Evolutionary conservation across 768 basidiomycete genomes (phyloP).

Genomic region (Auriscalpium vulgare): DNA sequence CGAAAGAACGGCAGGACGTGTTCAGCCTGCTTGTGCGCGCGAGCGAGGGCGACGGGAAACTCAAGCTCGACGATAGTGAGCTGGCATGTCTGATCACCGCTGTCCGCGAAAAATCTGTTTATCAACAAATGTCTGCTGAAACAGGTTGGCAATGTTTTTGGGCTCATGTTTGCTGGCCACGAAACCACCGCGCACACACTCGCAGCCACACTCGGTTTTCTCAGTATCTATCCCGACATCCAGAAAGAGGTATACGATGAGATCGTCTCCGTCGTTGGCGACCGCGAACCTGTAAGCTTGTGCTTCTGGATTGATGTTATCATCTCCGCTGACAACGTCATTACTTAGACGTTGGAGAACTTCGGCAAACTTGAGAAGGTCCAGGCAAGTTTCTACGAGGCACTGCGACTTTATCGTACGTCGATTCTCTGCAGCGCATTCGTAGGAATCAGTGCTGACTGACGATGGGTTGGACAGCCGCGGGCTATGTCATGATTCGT

Average conservation of each 20-base stretch:
- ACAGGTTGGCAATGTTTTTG: conserved; percentile 15
- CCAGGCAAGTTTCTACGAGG: conserved; percentile 25
- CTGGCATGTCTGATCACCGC: conserved; percentile 3
- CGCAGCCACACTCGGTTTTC: conserved; percentile 25
- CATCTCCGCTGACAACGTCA: not conserved
- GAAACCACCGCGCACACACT: conserved; percentile 27
- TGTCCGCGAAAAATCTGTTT: not conserved
- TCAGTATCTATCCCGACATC: conserved; percentile 22
- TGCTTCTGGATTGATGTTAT: not conserved
- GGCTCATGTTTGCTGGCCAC: conserved; percentile 15
- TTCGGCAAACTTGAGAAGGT: conserved; percentile 23
- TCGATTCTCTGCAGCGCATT: not conserved
- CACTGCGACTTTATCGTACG: conserved; percentile 27
- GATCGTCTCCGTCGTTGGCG: conserved; percentile 19
- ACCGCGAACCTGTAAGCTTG: conserved; percentile 16
- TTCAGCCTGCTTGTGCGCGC: conserved; percentile 14
- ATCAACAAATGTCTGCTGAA: not conserved
- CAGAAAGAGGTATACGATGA: conserved; percentile 27
- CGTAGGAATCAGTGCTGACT: not conserved
- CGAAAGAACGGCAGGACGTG: conserved; percentile 8
- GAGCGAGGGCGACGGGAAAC: conserved; percentile 6
- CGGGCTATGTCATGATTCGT: conserved; percentile 24
- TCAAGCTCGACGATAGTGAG: conserved; percentile 5
- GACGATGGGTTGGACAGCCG: conserved; percentile 13
- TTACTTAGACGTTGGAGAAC: conserved; percentile 17